Base-by-base conservation (phyloP, 129 eudicot species). In the Rutidosis leptorrhynchoides region DNA sequence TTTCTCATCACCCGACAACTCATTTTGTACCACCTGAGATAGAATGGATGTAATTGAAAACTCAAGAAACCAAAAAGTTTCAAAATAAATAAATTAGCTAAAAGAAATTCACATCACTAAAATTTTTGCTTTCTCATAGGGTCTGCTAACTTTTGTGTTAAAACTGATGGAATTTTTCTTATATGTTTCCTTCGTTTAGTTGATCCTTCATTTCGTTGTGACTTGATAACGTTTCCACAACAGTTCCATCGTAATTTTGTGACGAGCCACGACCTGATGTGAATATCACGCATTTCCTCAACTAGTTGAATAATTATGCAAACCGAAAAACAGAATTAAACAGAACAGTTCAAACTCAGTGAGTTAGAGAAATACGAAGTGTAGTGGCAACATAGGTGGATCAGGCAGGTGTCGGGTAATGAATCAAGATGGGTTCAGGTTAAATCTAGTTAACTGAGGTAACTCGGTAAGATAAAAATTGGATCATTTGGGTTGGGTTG, bases 231-330 rank as follows among this genome's bases (percentile, higher is more conserved):
- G 69, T 80, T 27, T 73, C 62, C 17, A 15, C 64, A 28, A 49
- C 35, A n/a, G 55, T 75, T 45, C 52, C 64, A 57, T 73, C 53
- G 26, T 82, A 76, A 57, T 72, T 86, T 62, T 80, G 79, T 72
- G 83, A 54, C 27, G 84, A 58, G 56, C 74, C 73, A 83, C 88
- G 77, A 10, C 83, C 83, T 95, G 95, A 91, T 33, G 96, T 91
- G 66, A 74, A 85, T 55, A 35, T 60, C 51, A 91, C 96, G 73
- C 83, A 88, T 66, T 85, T 91, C 57, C 98, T 80, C 90, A 91
- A 69, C 96, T 91, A 67, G 28, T 58, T 42, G 55, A 21, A 74
- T 71, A 61, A 62, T 23, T 58, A 29, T 28, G 42, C 69, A 69
- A 35, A 16, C 62, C 33, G 32, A 62, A 12, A 35, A 43, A 40